Evolutionary conservation across 2,329 filamentous ascomycete species (phyloP), one percentile per base, ranked within the genome.

Genomic region (Beauveria caledonica): DNA sequence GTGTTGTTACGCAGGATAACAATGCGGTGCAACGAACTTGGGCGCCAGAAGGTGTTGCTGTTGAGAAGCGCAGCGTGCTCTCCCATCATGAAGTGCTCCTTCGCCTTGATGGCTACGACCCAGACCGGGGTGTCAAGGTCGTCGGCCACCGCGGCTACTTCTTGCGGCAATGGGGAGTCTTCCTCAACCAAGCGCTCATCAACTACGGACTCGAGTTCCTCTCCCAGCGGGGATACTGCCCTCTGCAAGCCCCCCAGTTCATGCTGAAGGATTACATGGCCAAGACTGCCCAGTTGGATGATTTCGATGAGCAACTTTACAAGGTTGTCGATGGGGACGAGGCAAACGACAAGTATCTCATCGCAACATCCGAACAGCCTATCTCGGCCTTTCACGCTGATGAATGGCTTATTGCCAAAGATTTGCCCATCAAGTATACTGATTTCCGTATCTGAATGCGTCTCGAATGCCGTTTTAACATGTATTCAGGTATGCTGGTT

Each of bases 221-320:
- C 60, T 85, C 85, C 73, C 80, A 84, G 68, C 89, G 87, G 74
- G 92, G 89, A 60, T 96, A 92, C 75, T 91, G 83, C 33, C 87
- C 90, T 8, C 85, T 93, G 65, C 90, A 94, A 70, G 88, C 93
- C 1, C 92, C 92, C 1, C 92, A 91, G 71, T 95, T 99, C 80
- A 96, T 97, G 90, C 83, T 93, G 64, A 89, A 90, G 74, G 90
- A 96, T 55, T 88, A 91, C 73, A 99, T 99, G 94, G 92, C 89
- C 63, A 97, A 97, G 81, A 99, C 94, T 0, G 94, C 94, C 2
- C 94, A 99, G 76, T 85, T 99, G 27, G 92, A 94, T 67, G 90
- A 97, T 70, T 99, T 99, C 70, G 94, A 99, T 70, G 94, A 97
- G 73, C 93, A 97, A 75, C 80, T 99, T 56, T 99, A 99, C 82